Conservation (phyloP, 139 green algal genomes). For the Chlorella sp. region DNA sequence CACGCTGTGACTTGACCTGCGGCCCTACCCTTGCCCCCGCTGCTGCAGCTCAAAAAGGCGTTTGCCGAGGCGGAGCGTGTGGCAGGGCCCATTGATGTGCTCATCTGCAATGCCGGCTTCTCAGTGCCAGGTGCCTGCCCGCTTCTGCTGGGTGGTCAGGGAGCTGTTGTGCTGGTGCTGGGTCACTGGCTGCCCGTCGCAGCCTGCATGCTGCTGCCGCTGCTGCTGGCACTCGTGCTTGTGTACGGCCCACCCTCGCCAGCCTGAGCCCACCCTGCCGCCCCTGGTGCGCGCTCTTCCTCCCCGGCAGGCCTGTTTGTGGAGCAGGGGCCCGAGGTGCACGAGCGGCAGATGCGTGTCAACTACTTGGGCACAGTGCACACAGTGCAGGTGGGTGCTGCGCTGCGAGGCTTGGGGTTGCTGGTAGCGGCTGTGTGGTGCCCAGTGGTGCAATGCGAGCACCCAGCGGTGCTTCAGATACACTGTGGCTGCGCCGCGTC, state of each 20-base stretch:
- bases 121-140: conserved; percentile 64
- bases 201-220: background rate
- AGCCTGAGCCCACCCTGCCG: too few species aligned
- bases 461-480: too few species aligned
- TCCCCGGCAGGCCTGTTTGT: conserved; percentile 73
- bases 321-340: conserved; percentile 58
- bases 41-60: background rate
- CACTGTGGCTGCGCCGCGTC: too few species aligned
- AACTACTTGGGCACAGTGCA: conserved; percentile 87
- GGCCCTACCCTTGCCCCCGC: background rate
- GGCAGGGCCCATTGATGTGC: conserved; percentile 69
- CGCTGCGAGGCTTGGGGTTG: too few species aligned
- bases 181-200: too few species aligned
- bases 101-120: conserved; percentile 78
- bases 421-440: too few species aligned
- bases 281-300: background rate
- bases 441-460: too few species aligned
- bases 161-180: background rate
- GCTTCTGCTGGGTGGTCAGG: too few species aligned
- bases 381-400: conserved; percentile 26
- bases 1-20: too few species aligned
- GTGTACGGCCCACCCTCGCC: too few species aligned
- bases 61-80: background rate
- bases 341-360: conserved; percentile 69
- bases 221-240: too few species aligned